Evolutionary conservation across 2,329 filamentous ascomycete genomes (phyloP).

Genomic region (Apiospora marii): DNA sequence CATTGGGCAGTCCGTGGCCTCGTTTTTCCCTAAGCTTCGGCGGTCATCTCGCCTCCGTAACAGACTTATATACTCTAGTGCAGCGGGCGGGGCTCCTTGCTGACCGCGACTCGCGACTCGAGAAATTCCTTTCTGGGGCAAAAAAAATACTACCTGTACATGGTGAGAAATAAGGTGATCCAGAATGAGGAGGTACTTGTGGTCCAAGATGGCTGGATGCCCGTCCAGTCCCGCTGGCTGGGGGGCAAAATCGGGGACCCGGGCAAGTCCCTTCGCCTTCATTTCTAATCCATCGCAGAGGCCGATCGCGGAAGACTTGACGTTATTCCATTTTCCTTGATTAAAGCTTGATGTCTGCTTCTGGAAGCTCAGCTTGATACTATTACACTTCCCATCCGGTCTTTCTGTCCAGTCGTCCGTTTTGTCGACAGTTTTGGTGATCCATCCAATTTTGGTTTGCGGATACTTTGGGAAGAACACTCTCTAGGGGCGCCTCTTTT

Average conservation of each 20-base stretch:
- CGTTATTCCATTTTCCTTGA: slow-evolving; percentile 1
- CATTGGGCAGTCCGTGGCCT: slow-evolving; percentile 5
- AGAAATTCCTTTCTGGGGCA: slow-evolving; percentile 14
- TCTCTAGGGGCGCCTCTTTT: slow-evolving; percentile 4
- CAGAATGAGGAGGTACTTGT: slow-evolving; percentile 18
- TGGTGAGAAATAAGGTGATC: slow-evolving; percentile 13
- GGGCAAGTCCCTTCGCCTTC: slow-evolving; percentile 17
- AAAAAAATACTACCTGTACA: not conserved
- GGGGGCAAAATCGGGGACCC: slow-evolving; percentile 10
- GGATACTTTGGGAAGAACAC: slow-evolving; percentile 4
- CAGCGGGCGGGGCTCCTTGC: not conserved
- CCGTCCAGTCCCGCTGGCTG: slow-evolving; percentile 13
- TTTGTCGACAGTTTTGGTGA: slow-evolving; percentile 20
- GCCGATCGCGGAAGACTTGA: slow-evolving; percentile 16
- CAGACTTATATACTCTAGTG: slow-evolving; percentile 3
- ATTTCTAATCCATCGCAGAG: slow-evolving; percentile 10
- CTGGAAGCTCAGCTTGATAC: not conserved
- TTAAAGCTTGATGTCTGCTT: slow-evolving; percentile 18
- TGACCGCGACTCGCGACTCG: slow-evolving; percentile 18
- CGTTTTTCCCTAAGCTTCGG: not conserved
- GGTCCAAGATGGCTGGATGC: slow-evolving; percentile 10
- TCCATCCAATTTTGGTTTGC: slow-evolving; percentile 11
- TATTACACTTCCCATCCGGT: slow-evolving; percentile 14
- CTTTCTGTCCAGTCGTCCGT: slow-evolving; percentile 4
- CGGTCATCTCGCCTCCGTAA: slow-evolving; percentile 3